Evolutionary conservation across 75 land plant species (phyloP).

Genomic region (Selaginella moellendorffii): DNA sequence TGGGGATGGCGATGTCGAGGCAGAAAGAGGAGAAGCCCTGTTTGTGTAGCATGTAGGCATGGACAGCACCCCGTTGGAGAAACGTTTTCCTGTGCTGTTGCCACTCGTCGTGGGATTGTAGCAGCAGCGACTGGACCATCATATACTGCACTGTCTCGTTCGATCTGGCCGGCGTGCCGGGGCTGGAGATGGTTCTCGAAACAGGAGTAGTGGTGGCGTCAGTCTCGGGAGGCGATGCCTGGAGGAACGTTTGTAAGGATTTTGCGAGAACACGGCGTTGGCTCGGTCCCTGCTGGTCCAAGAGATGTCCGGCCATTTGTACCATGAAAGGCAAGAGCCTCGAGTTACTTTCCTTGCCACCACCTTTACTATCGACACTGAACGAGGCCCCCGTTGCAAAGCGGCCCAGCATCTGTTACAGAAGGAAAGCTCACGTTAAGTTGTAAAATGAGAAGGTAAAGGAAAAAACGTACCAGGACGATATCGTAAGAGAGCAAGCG

Average conservation of each 20-base stretch:
- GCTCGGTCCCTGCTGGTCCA: conserved; percentile 60
- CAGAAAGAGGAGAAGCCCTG: conserved; percentile 36
- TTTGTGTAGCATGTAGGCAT: conserved; percentile 61
- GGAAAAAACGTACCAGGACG: conserved; percentile 75
- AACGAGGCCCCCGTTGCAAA: conserved; percentile 93
- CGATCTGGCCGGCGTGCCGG: conserved; percentile 27
- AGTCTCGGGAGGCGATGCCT: too few relatives aligned
- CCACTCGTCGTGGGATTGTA: conserved; percentile 81
- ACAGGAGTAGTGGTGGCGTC: too few relatives aligned
- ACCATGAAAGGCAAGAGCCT: conserved; percentile 84
- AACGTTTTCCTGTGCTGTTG: conserved; percentile 54
- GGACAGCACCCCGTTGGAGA: conserved; percentile 69
- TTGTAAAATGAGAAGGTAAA: too few relatives aligned
- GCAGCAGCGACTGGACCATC: conserved; percentile 90
- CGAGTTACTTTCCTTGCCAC: conserved; percentile 92
- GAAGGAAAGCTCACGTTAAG: not conserved
- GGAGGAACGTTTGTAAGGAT: conserved; percentile 41
- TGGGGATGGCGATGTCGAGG: conserved; percentile 25
- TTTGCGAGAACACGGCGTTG: conserved; percentile 54
- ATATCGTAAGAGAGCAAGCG: conserved; percentile 89
- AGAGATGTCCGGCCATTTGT: conserved; percentile 90
- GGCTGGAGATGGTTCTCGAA: conserved; percentile 26
- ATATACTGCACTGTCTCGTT: conserved; percentile 92
- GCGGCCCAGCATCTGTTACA: conserved; percentile 78
- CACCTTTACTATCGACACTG: conserved; percentile 82